Evolutionary conservation across 2,329 filamentous ascomycete genomes (phyloP).

Genomic region (Penicillium decumbens): DNA sequence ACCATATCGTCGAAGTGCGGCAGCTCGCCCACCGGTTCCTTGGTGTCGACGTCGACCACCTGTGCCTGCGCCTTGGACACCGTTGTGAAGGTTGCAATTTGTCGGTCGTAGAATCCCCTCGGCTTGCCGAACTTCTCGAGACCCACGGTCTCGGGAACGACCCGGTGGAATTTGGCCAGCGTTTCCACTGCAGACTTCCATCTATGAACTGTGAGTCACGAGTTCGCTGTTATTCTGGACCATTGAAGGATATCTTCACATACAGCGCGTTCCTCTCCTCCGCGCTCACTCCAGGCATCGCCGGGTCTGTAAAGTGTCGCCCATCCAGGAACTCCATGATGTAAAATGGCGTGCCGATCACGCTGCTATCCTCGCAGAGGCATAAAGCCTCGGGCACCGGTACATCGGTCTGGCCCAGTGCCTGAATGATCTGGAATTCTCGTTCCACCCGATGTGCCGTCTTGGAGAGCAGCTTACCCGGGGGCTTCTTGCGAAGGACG

Average conservation of each 20-base stretch:
- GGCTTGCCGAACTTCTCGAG: slow-evolving; percentile 69
- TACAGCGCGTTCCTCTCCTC: slow-evolving; percentile 68
- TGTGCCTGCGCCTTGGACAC: slow-evolving; percentile 75
- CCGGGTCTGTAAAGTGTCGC: slow-evolving; percentile 84
- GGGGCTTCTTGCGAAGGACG: slow-evolving; percentile 96
- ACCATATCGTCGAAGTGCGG: slow-evolving; percentile 79
- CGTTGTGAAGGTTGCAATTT: slow-evolving; percentile 74
- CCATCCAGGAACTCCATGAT: slow-evolving; percentile 95
- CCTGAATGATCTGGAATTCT: slow-evolving; percentile 86
- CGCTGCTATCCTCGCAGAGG: slow-evolving; percentile 73
- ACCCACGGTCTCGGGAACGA: slow-evolving; percentile 62
- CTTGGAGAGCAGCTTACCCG: slow-evolving; percentile 86
- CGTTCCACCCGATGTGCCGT: slow-evolving; percentile 95
- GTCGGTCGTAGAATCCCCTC: slow-evolving; percentile 75
- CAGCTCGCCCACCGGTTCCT: slow-evolving; percentile 70
- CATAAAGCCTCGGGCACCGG: slow-evolving; percentile 79
- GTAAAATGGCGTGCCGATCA: slow-evolving; percentile 91
- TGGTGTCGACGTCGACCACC: slow-evolving; percentile 70
- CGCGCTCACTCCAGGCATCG: slow-evolving; percentile 67
- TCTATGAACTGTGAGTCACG: slow-evolving; percentile 36
- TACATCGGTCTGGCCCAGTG: slow-evolving; percentile 72
- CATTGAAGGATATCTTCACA: slow-evolving; percentile 16
- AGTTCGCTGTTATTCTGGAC: background rate
- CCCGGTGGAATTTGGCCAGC: slow-evolving; percentile 77
- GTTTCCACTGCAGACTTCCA: slow-evolving; percentile 82